Base-by-base conservation (phyloP, 2,329 filamentous ascomycete species). In the Leptosphaerulina australis region DNA sequence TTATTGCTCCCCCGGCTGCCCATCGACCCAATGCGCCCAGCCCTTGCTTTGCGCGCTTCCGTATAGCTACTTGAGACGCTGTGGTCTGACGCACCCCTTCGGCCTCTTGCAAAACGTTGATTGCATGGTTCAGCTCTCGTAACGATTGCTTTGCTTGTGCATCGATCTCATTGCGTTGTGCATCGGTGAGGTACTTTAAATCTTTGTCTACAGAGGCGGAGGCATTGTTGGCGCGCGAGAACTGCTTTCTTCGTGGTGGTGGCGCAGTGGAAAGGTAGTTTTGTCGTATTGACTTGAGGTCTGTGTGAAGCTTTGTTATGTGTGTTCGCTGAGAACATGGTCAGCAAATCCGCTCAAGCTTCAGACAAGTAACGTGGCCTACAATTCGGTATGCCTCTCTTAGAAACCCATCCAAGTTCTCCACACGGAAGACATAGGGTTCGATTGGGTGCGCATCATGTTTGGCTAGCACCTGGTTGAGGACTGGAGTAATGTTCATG, bases 311-410 rank as follows among this genome's bases (percentile, higher is more conserved):
- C 40, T 88, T 90, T 54, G 83, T 76, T 54, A 97, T 95, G 70
- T 95, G 91, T 6, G 86, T 83, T 70, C 96, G 94, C 91, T 96
- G 66, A 36, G 20, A 14, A 33, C 35, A 35, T 36, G 21, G 50
- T 63, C 51, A 66, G 65, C 58, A 71, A 21, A 33, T 14, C 9
- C 28, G 24, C 15, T 20, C 31, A 29, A 46, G 47, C 36, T 20
- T 28, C 40, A 43, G 44, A 36, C 34, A 25, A 48, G 58, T 54
- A 58, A 62, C 56, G 66, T 67, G 40, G 73, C 82, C 66, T 77
- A 95, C 92, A 73, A 97, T 97, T 70, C 88, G 85, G 75, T 96
- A 94, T 44, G 94, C 94, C 75, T 97, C 93, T 69, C 93, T 91
- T 25, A 97, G 79, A 70, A 97, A 99, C 64, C 88, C 88, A 70